phyloP scores from a whole-genome alignment of 108 stramenopile species.

The Cyclostephanos tholiformis region DNA sequence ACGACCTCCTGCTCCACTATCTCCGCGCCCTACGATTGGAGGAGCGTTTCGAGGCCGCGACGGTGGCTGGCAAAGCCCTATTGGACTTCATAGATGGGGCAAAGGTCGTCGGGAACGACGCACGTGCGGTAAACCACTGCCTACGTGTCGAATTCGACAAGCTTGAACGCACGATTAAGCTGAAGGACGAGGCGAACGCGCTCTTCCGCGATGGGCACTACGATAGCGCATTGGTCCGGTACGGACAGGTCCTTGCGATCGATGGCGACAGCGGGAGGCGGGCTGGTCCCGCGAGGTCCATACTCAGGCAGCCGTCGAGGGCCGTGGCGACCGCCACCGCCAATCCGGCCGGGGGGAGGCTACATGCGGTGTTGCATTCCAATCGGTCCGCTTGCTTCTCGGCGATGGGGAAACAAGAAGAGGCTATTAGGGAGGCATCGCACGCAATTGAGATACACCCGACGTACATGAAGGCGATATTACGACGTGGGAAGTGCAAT shows the following conservation, averaged over 20 bases:
- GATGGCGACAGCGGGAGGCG: slow-evolving; percentile 8
- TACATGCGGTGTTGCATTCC: slow-evolving; percentile 52
- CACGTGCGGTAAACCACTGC: too few relatives aligned
- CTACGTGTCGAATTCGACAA: slow-evolving; percentile 18
- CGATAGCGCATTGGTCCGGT: slow-evolving; percentile 37
- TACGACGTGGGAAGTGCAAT: slow-evolving; percentile 47
- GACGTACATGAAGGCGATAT: slow-evolving; percentile 49
- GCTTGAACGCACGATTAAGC: slow-evolving; percentile 31
- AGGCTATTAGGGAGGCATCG: slow-evolving; percentile 47
- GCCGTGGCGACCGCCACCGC: slow-evolving; percentile 1
- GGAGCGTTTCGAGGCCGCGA: slow-evolving; percentile 35
- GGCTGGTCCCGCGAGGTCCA: neutral
- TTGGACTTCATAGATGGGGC: slow-evolving; percentile 12
- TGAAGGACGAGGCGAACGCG: slow-evolving; percentile 48
- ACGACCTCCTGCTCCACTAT: slow-evolving; percentile 31
- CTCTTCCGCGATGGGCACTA: slow-evolving; percentile 45
- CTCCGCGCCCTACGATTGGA: slow-evolving; percentile 44
- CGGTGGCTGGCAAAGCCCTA: slow-evolving; percentile 15
- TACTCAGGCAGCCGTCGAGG: slow-evolving; percentile 15
- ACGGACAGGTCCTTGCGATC: slow-evolving; percentile 38
- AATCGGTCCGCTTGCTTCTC: slow-evolving; percentile 54
- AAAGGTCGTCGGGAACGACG: neutral
- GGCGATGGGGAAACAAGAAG: slow-evolving; percentile 38
- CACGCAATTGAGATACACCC: slow-evolving; percentile 48
- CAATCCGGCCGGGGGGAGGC: slow-evolving; percentile 33